Conservation (phyloP, 2,329 filamentous ascomycete genomes). For the Apiospora marii region DNA sequence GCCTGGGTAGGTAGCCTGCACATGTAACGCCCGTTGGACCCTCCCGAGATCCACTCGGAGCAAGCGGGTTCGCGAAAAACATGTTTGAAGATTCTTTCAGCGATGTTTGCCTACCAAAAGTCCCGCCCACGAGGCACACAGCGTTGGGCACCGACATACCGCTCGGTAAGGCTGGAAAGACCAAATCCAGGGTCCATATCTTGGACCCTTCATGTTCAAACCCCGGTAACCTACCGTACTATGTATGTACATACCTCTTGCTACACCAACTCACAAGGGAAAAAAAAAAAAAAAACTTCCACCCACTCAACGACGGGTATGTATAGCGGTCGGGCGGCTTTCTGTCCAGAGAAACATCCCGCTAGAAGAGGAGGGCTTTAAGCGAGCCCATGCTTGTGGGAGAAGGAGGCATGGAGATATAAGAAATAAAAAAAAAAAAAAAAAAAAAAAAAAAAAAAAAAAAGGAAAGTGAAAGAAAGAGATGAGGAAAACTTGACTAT, state of each 20-base stretch:
- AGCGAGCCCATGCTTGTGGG: background rate
- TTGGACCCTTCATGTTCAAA: constrained; percentile 19
- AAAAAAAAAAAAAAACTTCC: too few species aligned
- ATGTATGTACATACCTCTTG: too few species aligned
- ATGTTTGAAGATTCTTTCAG: constrained; percentile 16
- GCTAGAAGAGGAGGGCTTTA: background rate
- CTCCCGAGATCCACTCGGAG: background rate
- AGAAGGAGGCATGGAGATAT: too few species aligned
- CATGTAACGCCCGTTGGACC: constrained; percentile 12
- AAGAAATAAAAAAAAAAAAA: too few species aligned
- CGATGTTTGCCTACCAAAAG: background rate
- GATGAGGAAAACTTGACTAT: background rate
- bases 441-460: too few species aligned
- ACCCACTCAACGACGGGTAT: background rate
- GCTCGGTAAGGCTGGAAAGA: constrained; percentile 7
- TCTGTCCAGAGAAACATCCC: too few species aligned
- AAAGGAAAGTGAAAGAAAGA: too few species aligned
- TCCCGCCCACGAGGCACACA: constrained; percentile 7
- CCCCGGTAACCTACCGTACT: background rate
- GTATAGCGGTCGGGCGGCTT: background rate
- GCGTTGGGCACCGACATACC: constrained; percentile 3
- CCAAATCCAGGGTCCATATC: constrained; percentile 14
- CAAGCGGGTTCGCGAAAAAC: constrained; percentile 8
- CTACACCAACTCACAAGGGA: background rate
- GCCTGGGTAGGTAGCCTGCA: background rate